These are phyloP conservation scores for Polytrichum commune DNA, from an alignment of 225 moss, liverwort and hornwort genomes.

Conservation along the genomic window DNA sequence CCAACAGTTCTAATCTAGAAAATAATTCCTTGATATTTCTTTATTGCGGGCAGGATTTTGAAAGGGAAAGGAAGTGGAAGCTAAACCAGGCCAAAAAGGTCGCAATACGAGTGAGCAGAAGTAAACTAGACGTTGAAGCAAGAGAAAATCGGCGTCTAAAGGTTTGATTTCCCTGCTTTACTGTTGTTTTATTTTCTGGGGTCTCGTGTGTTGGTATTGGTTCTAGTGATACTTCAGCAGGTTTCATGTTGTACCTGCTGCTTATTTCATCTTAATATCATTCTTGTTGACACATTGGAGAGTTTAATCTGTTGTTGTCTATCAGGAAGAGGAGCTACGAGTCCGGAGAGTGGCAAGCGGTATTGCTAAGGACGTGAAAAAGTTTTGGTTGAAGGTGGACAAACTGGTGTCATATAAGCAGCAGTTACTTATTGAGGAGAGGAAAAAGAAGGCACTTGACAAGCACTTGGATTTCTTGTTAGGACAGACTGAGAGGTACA, in stretches of 20 bases:
- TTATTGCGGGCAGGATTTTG: conserved; percentile 76
- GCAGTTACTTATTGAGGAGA: conserved; percentile 82
- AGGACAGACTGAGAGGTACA: conserved; percentile 93
- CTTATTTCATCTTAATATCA: not conserved
- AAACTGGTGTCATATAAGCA: conserved; percentile 97
- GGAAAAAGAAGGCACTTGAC: conserved; percentile 93
- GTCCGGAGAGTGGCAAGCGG: conserved; percentile 83
- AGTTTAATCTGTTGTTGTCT: not conserved
- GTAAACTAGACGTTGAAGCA: conserved; percentile 89
- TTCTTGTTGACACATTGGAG: too few species aligned
- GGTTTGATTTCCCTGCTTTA: conserved; percentile 23
- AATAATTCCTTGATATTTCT: too few species aligned
- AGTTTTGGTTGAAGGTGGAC: conserved; percentile 98
- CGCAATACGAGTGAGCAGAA: conserved; percentile 76
- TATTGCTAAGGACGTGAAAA: conserved; percentile 97
- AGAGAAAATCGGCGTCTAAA: conserved; percentile 77
- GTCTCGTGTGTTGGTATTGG: too few species aligned
- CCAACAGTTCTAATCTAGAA: not conserved
- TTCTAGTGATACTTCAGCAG: too few species aligned
- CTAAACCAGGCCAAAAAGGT: conserved; percentile 96
- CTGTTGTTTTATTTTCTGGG: too few species aligned
- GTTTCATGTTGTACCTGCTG: not conserved
- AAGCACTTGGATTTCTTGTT: conserved; percentile 96
- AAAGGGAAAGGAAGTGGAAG: conserved; percentile 99
- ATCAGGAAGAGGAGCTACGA: conserved; percentile 94